Evolutionary conservation across 192 early-diverging fungal species (phyloP).

Genomic region (Radiomyces spectabilis): DNA sequence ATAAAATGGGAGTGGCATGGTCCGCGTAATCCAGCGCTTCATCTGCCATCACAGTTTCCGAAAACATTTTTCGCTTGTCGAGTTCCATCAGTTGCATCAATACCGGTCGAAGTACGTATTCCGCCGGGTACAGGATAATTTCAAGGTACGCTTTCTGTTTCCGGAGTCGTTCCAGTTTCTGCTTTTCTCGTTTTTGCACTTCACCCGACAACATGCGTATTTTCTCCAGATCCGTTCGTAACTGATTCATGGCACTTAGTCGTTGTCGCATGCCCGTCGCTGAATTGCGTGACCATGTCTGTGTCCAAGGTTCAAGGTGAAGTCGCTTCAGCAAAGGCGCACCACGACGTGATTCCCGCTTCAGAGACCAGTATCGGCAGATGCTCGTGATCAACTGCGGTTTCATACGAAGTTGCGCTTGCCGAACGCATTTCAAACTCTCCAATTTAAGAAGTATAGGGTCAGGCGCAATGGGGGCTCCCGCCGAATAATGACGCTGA

Average conservation of each 20-base stretch:
- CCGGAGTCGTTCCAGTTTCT: conserved; percentile 53
- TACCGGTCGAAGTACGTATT: conserved; percentile 52
- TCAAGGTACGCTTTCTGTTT: conserved; percentile 61
- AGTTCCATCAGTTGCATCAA: conserved; percentile 59
- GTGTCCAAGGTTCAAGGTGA: no score
- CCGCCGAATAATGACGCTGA: conserved; percentile 54
- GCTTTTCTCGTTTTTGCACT: conserved; percentile 65
- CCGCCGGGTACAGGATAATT: conserved; percentile 61
- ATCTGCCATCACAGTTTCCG: conserved; percentile 55
- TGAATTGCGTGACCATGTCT: no score
- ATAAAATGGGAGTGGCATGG: conserved; percentile 68
- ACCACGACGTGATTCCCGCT: conserved; percentile 82
- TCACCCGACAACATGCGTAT: conserved; percentile 77
- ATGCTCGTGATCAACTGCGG: conserved; percentile 54
- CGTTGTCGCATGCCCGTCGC: no score
- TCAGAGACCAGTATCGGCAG: conserved; percentile 93
- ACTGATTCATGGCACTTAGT: conserved; percentile 30
- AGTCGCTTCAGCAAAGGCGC: conserved; percentile 92
- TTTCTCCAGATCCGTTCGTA: conserved; percentile 83
- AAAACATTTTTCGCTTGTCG: conserved; percentile 64
- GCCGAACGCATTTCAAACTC: conserved; percentile 15
- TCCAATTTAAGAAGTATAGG: conserved; percentile 45
- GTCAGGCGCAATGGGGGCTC: conserved; percentile 55
- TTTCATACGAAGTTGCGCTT: conserved; percentile 30
- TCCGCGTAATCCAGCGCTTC: conserved; percentile 70